These are phyloP conservation scores for Suillus fuscotomentosus DNA, from an alignment of 768 basidiomycete species.

Conservation along the genomic window DNA sequence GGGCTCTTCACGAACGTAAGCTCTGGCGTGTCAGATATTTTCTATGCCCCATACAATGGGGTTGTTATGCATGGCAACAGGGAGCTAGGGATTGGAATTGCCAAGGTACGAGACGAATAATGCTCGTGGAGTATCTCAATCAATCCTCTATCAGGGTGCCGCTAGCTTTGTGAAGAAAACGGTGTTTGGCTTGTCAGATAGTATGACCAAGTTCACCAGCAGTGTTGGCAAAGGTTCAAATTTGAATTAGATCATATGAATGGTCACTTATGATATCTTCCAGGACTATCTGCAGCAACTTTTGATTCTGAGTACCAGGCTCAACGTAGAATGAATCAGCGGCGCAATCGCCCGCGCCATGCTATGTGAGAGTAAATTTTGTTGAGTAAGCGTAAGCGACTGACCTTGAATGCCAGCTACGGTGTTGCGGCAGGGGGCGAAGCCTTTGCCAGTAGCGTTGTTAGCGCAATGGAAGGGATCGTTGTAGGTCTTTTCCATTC, in stretches of 20 bases:
- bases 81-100: slow-evolving; percentile 91
- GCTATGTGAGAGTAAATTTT: slow-evolving; percentile 62
- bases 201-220: slow-evolving; percentile 96
- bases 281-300: slow-evolving; percentile 94
- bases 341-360: slow-evolving; percentile 93
- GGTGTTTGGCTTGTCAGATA: slow-evolving; percentile 93
- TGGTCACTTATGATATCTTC: not conserved
- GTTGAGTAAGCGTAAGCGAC: not conserved
- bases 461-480: slow-evolving; percentile 95
- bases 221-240: slow-evolving; percentile 88
- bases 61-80: slow-evolving; percentile 95
- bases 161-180: slow-evolving; percentile 99
- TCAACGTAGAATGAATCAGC: slow-evolving; percentile 80
- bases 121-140: slow-evolving; percentile 1
- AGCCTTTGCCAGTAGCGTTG: slow-evolving; percentile 89
- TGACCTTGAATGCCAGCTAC: slow-evolving; percentile 50
- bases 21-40: slow-evolving; percentile 96
- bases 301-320: slow-evolving; percentile 96
- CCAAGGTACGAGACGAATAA: slow-evolving; percentile 56
- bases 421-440: slow-evolving; percentile 96
- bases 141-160: slow-evolving; percentile 64
- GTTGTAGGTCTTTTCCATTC: slow-evolving; percentile 50
- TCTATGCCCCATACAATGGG: slow-evolving; percentile 97
- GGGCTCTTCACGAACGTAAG: slow-evolving; percentile 98
- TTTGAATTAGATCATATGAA: not conserved